phyloP scores from a whole-genome alignment of 495 filamentous ascomycete genomes.

The Tuber borchii region DNA sequence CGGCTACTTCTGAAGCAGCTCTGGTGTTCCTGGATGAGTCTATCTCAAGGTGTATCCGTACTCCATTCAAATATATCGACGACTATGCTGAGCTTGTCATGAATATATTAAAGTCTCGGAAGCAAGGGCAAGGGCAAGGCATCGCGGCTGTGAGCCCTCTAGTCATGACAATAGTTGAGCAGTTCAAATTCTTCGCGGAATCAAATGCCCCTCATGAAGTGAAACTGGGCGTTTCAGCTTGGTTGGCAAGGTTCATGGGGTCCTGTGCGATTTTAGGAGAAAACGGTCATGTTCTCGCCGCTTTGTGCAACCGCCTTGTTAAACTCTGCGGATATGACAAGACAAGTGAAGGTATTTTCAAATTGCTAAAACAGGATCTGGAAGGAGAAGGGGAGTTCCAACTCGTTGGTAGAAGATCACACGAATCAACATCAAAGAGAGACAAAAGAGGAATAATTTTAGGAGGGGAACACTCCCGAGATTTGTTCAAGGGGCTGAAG shows the following conservation, averaged over 20 bases:
- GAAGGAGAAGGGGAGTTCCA: slow-evolving; percentile 10
- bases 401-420: not conserved
- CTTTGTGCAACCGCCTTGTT: slow-evolving; percentile 26
- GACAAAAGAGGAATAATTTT: not conserved
- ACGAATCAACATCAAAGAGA: not conserved
- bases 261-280: slow-evolving; percentile 35
- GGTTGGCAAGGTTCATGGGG: slow-evolving; percentile 37
- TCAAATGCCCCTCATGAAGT: slow-evolving; percentile 13
- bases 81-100: slow-evolving; percentile 30
- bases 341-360: slow-evolving; percentile 14
- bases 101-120: slow-evolving; percentile 11
- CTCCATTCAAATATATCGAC: slow-evolving; percentile 41
- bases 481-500: slow-evolving; percentile 14
- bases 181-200: slow-evolving; percentile 37
- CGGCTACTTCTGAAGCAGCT: slow-evolving; percentile 14
- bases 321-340: slow-evolving; percentile 12
- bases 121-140: not conserved
- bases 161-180: slow-evolving; percentile 35
- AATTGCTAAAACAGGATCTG: slow-evolving; percentile 12
- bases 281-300: slow-evolving; percentile 32
- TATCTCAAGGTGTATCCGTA: slow-evolving; percentile 30
- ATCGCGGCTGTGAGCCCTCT: slow-evolving; percentile 34
- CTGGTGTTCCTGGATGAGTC: slow-evolving; percentile 37
- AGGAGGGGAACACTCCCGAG: slow-evolving; percentile 11
- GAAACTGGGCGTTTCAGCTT: slow-evolving; percentile 23